Evolutionary conservation across 306 rosid species (phyloP), one percentile per base, ranked within the genome.

Genomic region (Castanospermum australe): DNA sequence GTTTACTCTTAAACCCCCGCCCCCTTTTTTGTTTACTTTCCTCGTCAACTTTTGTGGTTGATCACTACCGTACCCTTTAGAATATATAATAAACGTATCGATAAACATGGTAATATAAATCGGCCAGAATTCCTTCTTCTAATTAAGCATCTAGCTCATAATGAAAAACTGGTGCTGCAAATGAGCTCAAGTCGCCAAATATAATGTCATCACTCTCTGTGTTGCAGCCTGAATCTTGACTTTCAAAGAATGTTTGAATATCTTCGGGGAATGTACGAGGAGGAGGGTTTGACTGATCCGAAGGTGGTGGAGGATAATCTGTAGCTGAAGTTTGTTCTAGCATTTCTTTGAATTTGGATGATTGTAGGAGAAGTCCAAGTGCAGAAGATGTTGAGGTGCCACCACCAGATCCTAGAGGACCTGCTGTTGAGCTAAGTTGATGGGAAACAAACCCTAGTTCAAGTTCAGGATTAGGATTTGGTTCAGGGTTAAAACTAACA

Each of bases 191-290:
- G 12, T 82, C 94, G 63, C 93, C 93, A 52, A 94, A 94, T 54
- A 94, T 89, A 57, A 82, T 64, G 71, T 92, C 97, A 73, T 94
- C 92, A 65, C 78, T 85, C 28, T 88, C 95, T 0, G 73, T 30
- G 45, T 80, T 82, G 86, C 76, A 69, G 9, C 81, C 71, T 13
- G 88, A 83, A 30, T 87, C 91, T 57, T 94, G 84, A 48, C 86
- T 83, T 36, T 85, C 97, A 73, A 94, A 94, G 41, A 86, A 92
- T 0, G 99, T 94, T 67, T 94, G 99, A 74, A 94, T 89, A 69
- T 94, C 97, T 67, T 94, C 97, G 0, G 99, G 99, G 41, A 94
- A 89, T 6, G 86, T 87, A 1, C 95, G 90, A 4, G 86, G 85
- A 2, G 87, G 88, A 5, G 80, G 79, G 11, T 82, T 85, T 3